Conservation (phyloP, 169 alveolate species). For the Cryptosporidium ryanae region DNA sequence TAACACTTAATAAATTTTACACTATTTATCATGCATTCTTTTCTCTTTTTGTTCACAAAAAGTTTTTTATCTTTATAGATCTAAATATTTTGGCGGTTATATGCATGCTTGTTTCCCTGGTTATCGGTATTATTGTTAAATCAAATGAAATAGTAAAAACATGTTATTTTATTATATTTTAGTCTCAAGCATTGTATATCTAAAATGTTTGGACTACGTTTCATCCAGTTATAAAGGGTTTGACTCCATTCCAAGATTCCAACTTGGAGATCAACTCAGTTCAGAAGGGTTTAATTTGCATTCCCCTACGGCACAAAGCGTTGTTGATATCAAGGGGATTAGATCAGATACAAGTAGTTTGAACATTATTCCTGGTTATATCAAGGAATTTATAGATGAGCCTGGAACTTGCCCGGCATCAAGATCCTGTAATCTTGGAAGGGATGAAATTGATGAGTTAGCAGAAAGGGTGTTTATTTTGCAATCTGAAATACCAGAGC, state of each 20-base stretch:
- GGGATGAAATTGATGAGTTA: constrained; percentile 49
- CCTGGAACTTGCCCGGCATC: constrained; percentile 23
- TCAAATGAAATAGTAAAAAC: constrained; percentile 1
- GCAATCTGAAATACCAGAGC: constrained; percentile 55
- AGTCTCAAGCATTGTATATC: neutral
- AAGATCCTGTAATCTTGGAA: constrained; percentile 52
- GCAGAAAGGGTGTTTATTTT: constrained; percentile 63
- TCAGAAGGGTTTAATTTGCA: constrained; percentile 4
- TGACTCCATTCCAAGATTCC: constrained; percentile 27
- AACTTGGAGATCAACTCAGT: constrained; percentile 8
- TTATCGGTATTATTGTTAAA: too few species aligned
- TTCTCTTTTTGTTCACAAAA: too few species aligned
- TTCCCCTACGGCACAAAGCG: neutral
- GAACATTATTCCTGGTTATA: constrained; percentile 31
- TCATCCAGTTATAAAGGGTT: neutral
- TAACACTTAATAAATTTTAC: too few species aligned
- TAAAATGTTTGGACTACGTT: neutral
- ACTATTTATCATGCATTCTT: too few species aligned
- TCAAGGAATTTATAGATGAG: constrained; percentile 16
- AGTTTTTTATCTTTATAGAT: neutral
- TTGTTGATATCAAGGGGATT: constrained; percentile 41
- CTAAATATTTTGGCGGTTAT: constrained; percentile 65
- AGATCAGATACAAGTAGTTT: neutral
- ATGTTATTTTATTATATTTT: neutral
- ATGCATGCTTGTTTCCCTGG: neutral